Evolutionary conservation across 768 basidiomycete genomes (phyloP).

Genomic region (Baorangia bicolor): DNA sequence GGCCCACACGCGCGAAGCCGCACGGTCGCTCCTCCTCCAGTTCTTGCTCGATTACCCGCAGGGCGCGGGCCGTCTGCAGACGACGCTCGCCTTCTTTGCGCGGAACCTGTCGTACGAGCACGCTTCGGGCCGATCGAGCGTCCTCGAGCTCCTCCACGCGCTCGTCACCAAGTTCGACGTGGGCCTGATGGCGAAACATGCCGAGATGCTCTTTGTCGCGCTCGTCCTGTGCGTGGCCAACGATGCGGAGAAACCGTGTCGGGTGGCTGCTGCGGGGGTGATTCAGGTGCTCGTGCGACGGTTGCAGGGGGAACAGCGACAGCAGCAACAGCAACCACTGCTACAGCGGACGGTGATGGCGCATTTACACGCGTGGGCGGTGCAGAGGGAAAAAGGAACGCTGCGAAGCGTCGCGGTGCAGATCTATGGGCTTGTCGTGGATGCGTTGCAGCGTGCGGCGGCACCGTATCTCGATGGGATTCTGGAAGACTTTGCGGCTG

Average conservation of each 20-base stretch:
- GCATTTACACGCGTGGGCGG: conserved; percentile 80
- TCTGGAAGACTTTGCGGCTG: conserved; percentile 53
- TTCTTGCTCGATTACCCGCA: conserved; percentile 98
- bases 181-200: conserved; percentile 70
- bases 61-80: conserved; percentile 84
- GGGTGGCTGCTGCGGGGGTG: conserved; percentile 83
- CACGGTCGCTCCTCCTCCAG: conserved; percentile 83
- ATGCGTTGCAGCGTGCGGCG: conserved; percentile 54
- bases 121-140: conserved; percentile 89
- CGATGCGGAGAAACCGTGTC: conserved; percentile 86
- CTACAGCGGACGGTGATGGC: conserved; percentile 56
- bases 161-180: conserved; percentile 82
- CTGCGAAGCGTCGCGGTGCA: conserved; percentile 76
- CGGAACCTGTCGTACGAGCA: conserved; percentile 89
- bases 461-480: conserved; percentile 46
- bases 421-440: conserved; percentile 79
- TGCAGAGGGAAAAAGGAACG: conserved; percentile 54
- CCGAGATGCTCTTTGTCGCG: conserved; percentile 87
- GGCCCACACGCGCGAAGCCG: conserved; percentile 85
- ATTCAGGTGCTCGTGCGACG: conserved; percentile 74
- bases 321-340: conserved; percentile 44
- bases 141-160: conserved; percentile 88
- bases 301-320: conserved; percentile 59
- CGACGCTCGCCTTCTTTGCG: conserved; percentile 87
- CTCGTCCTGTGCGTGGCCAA: conserved; percentile 93